Base-by-base conservation (phyloP, 805 yeast species). In the Candida rishiriensis region DNA sequence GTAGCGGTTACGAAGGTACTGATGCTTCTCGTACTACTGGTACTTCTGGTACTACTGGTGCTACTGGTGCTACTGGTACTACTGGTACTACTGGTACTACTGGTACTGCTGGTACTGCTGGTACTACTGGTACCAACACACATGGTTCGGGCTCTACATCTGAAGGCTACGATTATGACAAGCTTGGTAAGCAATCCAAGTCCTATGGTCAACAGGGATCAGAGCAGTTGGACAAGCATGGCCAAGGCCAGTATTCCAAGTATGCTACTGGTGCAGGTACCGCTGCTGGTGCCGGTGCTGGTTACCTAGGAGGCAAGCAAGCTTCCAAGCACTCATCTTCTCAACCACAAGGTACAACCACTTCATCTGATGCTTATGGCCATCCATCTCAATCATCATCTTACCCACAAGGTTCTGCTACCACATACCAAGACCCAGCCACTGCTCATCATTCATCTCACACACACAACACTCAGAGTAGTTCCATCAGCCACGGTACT, bases 261-360 rank as follows among this genome's bases (percentile, higher is more conserved):
- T 47, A 47, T 16, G 50, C 37, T 13, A 42, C 48, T 7, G 44
- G 44, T 10, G 47, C 46, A 3, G 53, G 51, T 14, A 44, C 37
- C 26, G 43, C 39, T n/a, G 40, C 14, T 29, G 49, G 34, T n/a
- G 29, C 51, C 21, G 56, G 50, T 10, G 53, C 51, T 5, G 51
- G 50, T 21, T 21, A 21, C 26, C 26, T 21, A 21, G 26, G 26
- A 5, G 26, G 26, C 26, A 21, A 21, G 7, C 26, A 21, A 21
- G 26, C 26, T 21, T 21, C 26, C 7, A 21, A 21, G 26, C 26
- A 21, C 4, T 21, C 26, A 21, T 21, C 26, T 7, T 10, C 34
- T n/a, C 28, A 29, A n/a, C 18, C 34, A 13, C 34, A 29, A 13
- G 18, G 11, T 16, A 15, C 30, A 6, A 16, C 29, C 5, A 11